Evolutionary conservation across 192 early-diverging fungal species (phyloP).

Genomic region (Diversispora epigaea): DNA sequence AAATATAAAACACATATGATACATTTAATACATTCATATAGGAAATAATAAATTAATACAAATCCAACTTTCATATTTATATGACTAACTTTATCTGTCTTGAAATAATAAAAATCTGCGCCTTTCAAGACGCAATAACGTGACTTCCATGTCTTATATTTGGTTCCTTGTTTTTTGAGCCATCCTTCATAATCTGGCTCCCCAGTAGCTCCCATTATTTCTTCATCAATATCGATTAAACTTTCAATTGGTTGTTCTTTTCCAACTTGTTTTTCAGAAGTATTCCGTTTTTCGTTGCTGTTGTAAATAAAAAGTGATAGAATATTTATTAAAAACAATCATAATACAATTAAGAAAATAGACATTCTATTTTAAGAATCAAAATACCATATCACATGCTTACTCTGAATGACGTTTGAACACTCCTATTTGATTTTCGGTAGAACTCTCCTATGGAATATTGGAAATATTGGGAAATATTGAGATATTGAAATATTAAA

Average conservation of each 20-base stretch:
- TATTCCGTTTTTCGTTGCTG: background rate
- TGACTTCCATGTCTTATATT: slow-evolving; percentile 63
- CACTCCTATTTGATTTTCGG: no score
- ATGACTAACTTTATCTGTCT: slow-evolving; percentile 41
- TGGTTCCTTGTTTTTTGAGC: slow-evolving; percentile 60
- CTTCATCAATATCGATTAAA: slow-evolving; percentile 35
- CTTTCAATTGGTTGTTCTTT: slow-evolving; percentile 14
- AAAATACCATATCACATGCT: no score
- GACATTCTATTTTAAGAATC: no score
- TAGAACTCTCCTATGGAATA: no score
- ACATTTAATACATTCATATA: background rate
- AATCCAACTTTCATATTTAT: background rate
- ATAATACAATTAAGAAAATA: no score
- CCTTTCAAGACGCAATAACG: slow-evolving; percentile 66
- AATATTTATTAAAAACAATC: background rate
- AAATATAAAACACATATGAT: background rate
- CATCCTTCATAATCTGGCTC: slow-evolving; percentile 60
- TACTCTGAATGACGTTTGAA: no score
- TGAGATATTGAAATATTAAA: no score
- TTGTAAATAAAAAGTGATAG: background rate
- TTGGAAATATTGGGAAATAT: no score
- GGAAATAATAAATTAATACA: background rate
- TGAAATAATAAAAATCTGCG: slow-evolving; percentile 59
- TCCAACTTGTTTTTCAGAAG: slow-evolving; percentile 23
- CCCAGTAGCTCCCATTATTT: slow-evolving; percentile 37